Base-by-base conservation (phyloP, 176 grass and related monocot genomes). In the Cenchrus fungigraminus region DNA sequence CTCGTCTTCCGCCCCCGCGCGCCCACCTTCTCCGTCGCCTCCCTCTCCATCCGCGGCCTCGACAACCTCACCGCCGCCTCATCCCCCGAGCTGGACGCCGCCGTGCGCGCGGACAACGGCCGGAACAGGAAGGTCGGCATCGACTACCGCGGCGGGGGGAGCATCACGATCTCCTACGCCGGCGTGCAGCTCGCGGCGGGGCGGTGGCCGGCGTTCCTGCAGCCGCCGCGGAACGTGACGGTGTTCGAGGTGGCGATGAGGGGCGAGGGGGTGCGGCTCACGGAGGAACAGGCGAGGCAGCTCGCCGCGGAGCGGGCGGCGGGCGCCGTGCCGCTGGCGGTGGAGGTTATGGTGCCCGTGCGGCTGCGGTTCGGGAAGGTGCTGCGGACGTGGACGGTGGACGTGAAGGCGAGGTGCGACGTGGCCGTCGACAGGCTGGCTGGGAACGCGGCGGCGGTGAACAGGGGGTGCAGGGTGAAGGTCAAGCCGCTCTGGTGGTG, bases 191-290 rank as follows among this genome's bases (percentile, higher is more conserved):
- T 98, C 44, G 90, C 86, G 1, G 2, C 62, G 0, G 97, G 97
- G 4, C 52, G 55, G 19, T 98, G 97, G 93, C 97, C 97, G 0
- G 78, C 83, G 53, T 98, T 98, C 77, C 49, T 81, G 16, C 97
- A 95, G 74, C 1, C 62, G n/a, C 74, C 93, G 42, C 42, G 75
- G 76, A 99, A 99, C 86, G 82, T 77, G n/a, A 99, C 97, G 51
- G 31, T 84, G 40, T 82, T 96, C 14, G 4, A 54, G 12, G 53
- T 92, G 45, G 19, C 79, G 28, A 58, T 95, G 62, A 14, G 1
- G 1, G 91, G 93, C 0, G 34, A 31, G 0, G 93, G 74, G 3
- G 37, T 40, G 37, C 37, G 37, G 37, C 37, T 40, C 37, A 40
- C 37, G 3, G 37, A 40, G 37, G 37, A 4, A 4, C 37, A 40